Conservation (phyloP, 2,329 filamentous ascomycete species). For the Stagonosporopsis tanaceti region DNA sequence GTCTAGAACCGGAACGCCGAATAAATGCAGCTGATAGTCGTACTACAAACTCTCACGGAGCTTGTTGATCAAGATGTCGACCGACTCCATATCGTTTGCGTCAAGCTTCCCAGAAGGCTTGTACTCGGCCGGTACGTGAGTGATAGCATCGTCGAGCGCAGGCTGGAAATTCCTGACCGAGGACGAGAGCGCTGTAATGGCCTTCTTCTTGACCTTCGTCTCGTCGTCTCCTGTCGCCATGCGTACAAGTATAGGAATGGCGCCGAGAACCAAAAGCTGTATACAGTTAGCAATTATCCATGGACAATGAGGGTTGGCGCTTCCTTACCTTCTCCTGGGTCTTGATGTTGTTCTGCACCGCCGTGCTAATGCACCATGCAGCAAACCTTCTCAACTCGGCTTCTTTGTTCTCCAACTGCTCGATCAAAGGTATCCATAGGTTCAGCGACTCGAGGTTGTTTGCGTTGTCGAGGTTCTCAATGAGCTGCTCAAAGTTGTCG, state of each 20-base stretch:
- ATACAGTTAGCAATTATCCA: conserved; percentile 22
- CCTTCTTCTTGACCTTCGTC: conserved; percentile 79
- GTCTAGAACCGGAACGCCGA: conserved; percentile 34
- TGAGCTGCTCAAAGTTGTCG: conserved; percentile 40
- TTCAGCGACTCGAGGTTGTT: conserved; percentile 85
- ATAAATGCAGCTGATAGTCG: conserved; percentile 26
- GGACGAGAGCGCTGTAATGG: conserved; percentile 86
- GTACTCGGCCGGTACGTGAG: conserved; percentile 69
- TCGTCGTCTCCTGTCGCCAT: conserved; percentile 69
- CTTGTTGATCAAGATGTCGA: conserved; percentile 76
- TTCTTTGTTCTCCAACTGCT: conserved; percentile 72
- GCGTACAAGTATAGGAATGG: conserved; percentile 73
- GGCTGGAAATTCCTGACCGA: conserved; percentile 90
- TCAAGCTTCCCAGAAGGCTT: conserved; percentile 71
- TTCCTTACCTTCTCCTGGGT: conserved; percentile 74
- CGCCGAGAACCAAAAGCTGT: conserved; percentile 66
- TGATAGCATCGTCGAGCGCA: conserved; percentile 69
- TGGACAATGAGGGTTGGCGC: background rate
- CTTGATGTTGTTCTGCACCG: conserved; percentile 93
- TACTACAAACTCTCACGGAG: conserved; percentile 53
- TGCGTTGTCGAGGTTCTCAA: conserved; percentile 78
- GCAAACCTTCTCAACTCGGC: conserved; percentile 81
- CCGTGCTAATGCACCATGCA: conserved; percentile 93
- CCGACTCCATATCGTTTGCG: conserved; percentile 84
- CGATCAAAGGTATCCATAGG: conserved; percentile 83